Conservation (phyloP, 768 basidiomycete species). For the Lentinula boryana region DNA sequence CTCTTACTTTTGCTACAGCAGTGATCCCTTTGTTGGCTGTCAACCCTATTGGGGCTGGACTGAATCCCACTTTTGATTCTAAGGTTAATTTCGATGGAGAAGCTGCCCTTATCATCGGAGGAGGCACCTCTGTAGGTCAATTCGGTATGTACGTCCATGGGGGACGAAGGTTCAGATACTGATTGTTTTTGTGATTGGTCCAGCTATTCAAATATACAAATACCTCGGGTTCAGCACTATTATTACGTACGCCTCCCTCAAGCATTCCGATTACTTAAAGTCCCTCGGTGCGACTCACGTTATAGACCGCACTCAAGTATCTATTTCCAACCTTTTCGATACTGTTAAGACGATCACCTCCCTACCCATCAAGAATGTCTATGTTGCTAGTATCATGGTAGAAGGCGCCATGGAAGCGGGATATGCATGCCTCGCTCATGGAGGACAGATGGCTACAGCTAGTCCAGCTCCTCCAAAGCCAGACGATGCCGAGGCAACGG, state of each 20-base stretch:
- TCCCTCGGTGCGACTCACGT: constrained; percentile 34
- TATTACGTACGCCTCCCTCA: constrained; percentile 29
- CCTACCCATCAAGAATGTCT: not conserved
- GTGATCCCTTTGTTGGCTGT: constrained; percentile 40
- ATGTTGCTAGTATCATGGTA: not conserved
- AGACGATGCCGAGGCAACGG: not conserved
- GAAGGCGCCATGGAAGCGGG: not conserved
- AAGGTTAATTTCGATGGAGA: constrained; percentile 35
- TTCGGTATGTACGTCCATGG: constrained; percentile 26
- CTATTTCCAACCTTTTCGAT: not conserved
- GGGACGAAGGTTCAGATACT: too few relatives aligned
- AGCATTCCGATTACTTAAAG: constrained; percentile 24
- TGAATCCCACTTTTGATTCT: constrained; percentile 31
- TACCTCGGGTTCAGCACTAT: constrained; percentile 14
- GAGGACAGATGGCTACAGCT: constrained; percentile 3
- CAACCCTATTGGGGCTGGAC: constrained; percentile 31
- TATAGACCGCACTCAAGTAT: constrained; percentile 19
- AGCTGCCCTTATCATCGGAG: constrained; percentile 43
- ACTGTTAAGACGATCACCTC: not conserved
- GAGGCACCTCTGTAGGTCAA: constrained; percentile 44
- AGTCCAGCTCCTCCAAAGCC: not conserved
- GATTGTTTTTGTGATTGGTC: not conserved
- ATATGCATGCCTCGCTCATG: not conserved
- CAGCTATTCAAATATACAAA: constrained; percentile 2
- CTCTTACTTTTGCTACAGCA: constrained; percentile 44